Percentiles rank a stretch among this genome's conserved stretches.
phyloP scores from a whole-genome alignment of 805 yeast species.

The Spathaspora arborariae region DNA sequence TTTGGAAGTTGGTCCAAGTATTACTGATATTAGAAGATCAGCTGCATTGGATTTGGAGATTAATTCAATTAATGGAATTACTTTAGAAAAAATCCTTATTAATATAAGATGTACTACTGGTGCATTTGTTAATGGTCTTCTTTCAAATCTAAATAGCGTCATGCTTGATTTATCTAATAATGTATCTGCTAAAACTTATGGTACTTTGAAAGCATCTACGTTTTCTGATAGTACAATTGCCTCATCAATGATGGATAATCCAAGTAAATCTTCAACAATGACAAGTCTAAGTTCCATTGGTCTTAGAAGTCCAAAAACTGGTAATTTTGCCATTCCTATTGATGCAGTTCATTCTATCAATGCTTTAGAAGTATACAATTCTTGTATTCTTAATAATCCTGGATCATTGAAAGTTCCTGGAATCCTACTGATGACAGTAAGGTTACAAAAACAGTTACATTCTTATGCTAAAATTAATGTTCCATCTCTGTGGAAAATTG shows the following conservation, averaged over 20 bases:
- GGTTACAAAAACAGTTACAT: constrained; percentile 35
- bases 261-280: constrained; percentile 23
- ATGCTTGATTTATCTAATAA: constrained; percentile 18
- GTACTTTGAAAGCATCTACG: constrained; percentile 7
- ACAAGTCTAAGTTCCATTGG: constrained; percentile 16
- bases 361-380: constrained; percentile 9
- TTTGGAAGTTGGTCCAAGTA: constrained; percentile 22
- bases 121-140: constrained; percentile 20
- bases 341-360: background rate
- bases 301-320: constrained; percentile 1
- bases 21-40: constrained; percentile 27
- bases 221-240: constrained; percentile 27
- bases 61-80: constrained; percentile 28
- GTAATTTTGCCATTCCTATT: background rate
- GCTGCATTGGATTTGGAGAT: constrained; percentile 40
- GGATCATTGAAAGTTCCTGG: background rate
- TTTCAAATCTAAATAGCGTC: constrained; percentile 23
- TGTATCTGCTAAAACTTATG: constrained; percentile 4
- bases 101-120: constrained; percentile 33
- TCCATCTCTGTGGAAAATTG: constrained; percentile 42
- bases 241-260: constrained; percentile 36
- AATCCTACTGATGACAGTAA: constrained; percentile 22
- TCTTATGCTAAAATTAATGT: constrained; percentile 22
- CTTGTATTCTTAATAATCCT: constrained; percentile 7
- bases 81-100: constrained; percentile 22